Evolutionary conservation across 2,329 filamentous ascomycete species (phyloP).

Genomic region (Blastomyces percursus): DNA sequence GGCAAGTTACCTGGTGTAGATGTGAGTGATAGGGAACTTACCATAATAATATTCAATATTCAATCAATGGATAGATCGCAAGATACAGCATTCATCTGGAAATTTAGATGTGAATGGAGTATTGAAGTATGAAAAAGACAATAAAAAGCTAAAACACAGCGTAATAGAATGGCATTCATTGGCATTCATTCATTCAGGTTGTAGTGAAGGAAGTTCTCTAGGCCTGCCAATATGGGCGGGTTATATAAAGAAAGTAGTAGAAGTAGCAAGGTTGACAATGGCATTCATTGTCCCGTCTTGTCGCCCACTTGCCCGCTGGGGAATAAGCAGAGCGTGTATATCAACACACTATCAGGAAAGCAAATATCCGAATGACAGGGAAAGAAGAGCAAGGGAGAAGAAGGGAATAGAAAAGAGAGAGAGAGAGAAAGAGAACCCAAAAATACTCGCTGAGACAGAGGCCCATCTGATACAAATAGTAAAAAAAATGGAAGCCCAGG

Average conservation of each 20-base stretch:
- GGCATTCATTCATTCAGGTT: not conserved
- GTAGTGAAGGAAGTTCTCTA: not conserved
- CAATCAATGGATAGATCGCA: not conserved
- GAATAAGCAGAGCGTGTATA: not conserved
- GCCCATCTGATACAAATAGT: not conserved
- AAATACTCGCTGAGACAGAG: not conserved
- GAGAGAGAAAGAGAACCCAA: too few species aligned
- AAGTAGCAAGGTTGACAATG: not conserved
- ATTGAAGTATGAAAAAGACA: not conserved
- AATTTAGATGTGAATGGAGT: not conserved
- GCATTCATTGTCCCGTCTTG: conserved; percentile 1
- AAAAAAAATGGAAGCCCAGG: not conserved
- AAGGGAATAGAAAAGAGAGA: not conserved
- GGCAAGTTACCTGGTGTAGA: not conserved
- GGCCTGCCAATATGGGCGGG: not conserved
- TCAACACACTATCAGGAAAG: not conserved
- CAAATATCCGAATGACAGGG: not conserved
- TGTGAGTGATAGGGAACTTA: not conserved
- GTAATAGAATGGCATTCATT: not conserved
- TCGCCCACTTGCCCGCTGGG: not conserved
- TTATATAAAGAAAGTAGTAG: not conserved
- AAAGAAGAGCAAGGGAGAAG: too few species aligned
- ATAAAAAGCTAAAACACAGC: not conserved
- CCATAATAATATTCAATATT: conserved; percentile 1
- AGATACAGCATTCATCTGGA: not conserved